A percentile compares a stretch with the other conserved stretches of the same genome.
phyloP scores from a whole-genome alignment of 2,329 filamentous ascomycete species.

The Plectosphaerella sp. region DNA sequence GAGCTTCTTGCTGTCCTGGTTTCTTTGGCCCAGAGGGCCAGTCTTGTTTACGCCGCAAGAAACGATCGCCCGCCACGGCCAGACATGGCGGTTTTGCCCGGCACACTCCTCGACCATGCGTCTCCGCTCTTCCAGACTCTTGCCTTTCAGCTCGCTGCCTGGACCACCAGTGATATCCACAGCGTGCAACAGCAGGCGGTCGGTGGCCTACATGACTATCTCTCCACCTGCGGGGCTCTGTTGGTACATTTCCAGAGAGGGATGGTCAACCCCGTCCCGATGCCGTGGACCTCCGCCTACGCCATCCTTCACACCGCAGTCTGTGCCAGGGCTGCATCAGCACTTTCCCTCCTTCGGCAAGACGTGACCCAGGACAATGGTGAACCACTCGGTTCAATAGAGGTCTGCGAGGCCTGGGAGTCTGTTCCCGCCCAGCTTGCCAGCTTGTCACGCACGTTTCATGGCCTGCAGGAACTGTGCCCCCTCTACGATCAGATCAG shows the following conservation, averaged over 20 bases:
- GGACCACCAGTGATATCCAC: background rate
- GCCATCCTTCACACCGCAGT: background rate
- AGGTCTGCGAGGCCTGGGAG: background rate
- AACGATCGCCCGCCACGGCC: background rate
- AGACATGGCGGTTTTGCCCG: background rate
- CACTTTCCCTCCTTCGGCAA: background rate
- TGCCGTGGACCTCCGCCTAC: background rate
- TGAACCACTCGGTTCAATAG: background rate
- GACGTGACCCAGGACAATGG: no score
- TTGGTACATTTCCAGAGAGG: background rate
- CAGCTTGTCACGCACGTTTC: background rate
- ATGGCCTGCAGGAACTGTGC: background rate
- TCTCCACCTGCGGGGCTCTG: background rate
- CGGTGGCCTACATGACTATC: background rate
- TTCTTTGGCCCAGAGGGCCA: background rate
- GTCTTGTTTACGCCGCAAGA: background rate
- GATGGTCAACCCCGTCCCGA: background rate
- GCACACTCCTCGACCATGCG: background rate
- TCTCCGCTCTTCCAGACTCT: background rate
- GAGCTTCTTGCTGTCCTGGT: background rate
- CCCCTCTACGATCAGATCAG: background rate
- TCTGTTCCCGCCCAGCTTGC: background rate
- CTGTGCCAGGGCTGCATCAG: background rate
- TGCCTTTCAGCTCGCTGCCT: background rate
- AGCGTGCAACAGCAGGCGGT: background rate